Percentiles rank a stretch among this genome's conserved stretches.
Evolutionary conservation across 2,329 filamentous ascomycete species (phyloP).

Genomic region (Esteya vermicola): DNA sequence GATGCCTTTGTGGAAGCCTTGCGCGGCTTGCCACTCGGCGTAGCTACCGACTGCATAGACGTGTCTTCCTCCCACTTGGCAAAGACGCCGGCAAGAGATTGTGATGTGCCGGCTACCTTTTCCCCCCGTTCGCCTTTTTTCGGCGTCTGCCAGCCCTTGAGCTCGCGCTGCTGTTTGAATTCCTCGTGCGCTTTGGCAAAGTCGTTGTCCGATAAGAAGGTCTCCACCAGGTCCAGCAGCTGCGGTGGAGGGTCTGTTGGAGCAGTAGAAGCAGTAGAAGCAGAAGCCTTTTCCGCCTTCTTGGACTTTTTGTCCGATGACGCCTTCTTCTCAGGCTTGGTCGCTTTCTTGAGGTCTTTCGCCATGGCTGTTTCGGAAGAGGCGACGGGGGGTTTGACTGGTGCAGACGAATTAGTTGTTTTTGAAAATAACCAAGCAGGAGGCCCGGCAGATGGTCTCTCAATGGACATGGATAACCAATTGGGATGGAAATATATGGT

Average conservation of each 20-base stretch:
- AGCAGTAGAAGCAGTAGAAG: slow-evolving; percentile 6
- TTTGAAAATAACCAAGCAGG: slow-evolving; percentile 12
- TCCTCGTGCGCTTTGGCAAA: slow-evolving; percentile 46
- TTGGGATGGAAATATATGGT: no score
- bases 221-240: slow-evolving; percentile 51
- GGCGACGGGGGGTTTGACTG: background rate
- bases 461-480: background rate
- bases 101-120: slow-evolving; percentile 14
- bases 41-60: slow-evolving; percentile 16
- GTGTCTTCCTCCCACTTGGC: slow-evolving; percentile 34
- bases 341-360: slow-evolving; percentile 9
- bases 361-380: slow-evolving; percentile 4
- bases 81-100: slow-evolving; percentile 35
- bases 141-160: slow-evolving; percentile 30
- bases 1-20: slow-evolving; percentile 12
- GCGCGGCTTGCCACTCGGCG: slow-evolving; percentile 9
- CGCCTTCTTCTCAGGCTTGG: slow-evolving; percentile 9
- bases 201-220: slow-evolving; percentile 52
- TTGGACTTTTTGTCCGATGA: slow-evolving; percentile 7
- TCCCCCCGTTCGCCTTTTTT: slow-evolving; percentile 3
- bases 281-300: slow-evolving; percentile 9
- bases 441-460: background rate
- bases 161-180: slow-evolving; percentile 48
- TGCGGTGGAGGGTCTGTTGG: slow-evolving; percentile 40
- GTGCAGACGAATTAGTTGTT: slow-evolving; percentile 4